Evolutionary conservation across 768 basidiomycete species (phyloP).

Genomic region (Russula virescens): DNA sequence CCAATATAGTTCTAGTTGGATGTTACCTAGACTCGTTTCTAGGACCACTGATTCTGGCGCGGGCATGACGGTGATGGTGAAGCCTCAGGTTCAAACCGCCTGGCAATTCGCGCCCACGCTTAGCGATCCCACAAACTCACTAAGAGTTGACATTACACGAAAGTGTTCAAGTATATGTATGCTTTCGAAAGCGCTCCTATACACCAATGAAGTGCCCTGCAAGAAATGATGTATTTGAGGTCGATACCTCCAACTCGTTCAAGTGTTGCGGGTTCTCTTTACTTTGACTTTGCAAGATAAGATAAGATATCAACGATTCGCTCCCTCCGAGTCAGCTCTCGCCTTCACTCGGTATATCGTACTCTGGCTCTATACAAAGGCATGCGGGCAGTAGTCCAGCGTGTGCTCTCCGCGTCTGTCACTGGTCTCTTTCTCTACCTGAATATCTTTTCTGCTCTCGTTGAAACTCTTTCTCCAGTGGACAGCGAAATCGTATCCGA

Average conservation of each 20-base stretch:
- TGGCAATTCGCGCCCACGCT: too few species aligned
- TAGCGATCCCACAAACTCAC: too few species aligned
- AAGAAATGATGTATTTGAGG: too few species aligned
- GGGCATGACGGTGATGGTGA: slow-evolving; percentile 1
- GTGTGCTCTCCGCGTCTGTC: slow-evolving; percentile 81
- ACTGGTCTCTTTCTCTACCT: slow-evolving; percentile 43
- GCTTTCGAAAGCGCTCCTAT: background rate
- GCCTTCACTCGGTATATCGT: too few species aligned
- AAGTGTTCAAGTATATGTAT: background rate
- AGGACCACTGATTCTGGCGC: slow-evolving; percentile 55
- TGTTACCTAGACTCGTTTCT: slow-evolving; percentile 79
- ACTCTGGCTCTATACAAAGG: too few species aligned
- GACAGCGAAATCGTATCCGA: slow-evolving; percentile 72
- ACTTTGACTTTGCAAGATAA: background rate
- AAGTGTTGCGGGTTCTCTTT: too few species aligned
- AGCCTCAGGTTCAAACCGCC: too few species aligned
- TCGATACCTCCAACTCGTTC: too few species aligned
- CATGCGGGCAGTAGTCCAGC: slow-evolving; percentile 82
- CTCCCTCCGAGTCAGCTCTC: too few species aligned
- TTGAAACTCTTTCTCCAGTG: slow-evolving; percentile 41
- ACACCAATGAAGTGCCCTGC: background rate
- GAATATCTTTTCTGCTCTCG: background rate
- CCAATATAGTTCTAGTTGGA: slow-evolving; percentile 91
- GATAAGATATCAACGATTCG: background rate
- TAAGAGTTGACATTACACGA: background rate